Evolutionary conservation across 768 basidiomycete genomes (phyloP), one percentile per base, ranked within the genome.

Genomic region (Pisolithus marmoratus): DNA sequence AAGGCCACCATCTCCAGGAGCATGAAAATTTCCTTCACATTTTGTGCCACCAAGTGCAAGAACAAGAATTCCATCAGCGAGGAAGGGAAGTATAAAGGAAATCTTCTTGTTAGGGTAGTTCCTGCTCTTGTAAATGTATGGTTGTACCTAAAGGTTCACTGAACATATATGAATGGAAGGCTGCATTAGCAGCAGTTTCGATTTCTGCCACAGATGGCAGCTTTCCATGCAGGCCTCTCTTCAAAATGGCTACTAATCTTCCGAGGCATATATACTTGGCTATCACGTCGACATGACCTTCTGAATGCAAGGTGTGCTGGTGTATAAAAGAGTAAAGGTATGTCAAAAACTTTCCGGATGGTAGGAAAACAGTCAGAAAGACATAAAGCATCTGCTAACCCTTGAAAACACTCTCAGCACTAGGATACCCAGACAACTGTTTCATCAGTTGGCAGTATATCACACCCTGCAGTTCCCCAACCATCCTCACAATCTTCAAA

Each of bases 371-470:
- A 50, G 90, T 81, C 19, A 94, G 74, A 24, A 94, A 74, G 2
- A 97, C 91, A 63, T 91, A 95, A 41, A 95, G 72, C 44, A 96
- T 73, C 62, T 96, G 94, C 88, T 93, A 96, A 23, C 93, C 94
- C 62, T 85, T 87, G 72, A 96, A 92, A 31, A 82, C 65, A 62
- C 90, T 87, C 62, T 93, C 89, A 84, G 84, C 72, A 66, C 77
- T 84, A 8, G 90, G 83, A 65, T 95, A 96, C 40, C 78, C 22
- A 90, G 58, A n/a, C n/a, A n/a, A n/a, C n/a, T n/a, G n/a, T n/a
- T n/a, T n/a, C n/a, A n/a, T n/a, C n/a, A n/a, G n/a, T 60, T 96
- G 94, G 61, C 90, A 94, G 59, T 90, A 97, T 48, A 94, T 85
- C 70, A 96, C 94, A 67, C 96, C 94, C 55, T 94, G 73, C 60